Percentiles rank a stretch among this genome's conserved stretches.
Conservation (phyloP, 108 stramenopile species). For the Cylindrotheca fusiformis region DNA sequence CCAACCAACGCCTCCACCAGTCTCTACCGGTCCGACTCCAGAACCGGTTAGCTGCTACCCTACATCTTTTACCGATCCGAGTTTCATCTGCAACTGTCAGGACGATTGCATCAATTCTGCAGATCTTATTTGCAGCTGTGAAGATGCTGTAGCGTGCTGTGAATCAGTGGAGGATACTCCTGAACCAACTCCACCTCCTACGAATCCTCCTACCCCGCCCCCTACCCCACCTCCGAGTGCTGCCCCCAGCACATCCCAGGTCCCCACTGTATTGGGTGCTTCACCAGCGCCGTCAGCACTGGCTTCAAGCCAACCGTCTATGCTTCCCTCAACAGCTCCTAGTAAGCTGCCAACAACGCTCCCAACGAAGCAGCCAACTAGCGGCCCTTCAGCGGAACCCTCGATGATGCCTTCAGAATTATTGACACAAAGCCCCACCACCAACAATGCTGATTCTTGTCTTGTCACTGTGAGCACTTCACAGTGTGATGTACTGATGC, state of each 20-base stretch:
- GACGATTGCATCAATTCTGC: neutral
- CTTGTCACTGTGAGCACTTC: neutral
- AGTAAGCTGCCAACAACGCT: no score
- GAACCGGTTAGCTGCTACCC: neutral
- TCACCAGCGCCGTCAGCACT: neutral
- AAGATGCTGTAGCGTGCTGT: neutral
- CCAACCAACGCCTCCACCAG: neutral
- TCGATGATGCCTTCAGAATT: neutral
- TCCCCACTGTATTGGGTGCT: neutral
- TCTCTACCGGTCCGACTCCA: neutral
- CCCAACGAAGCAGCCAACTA: neutral
- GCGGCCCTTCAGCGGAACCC: neutral
- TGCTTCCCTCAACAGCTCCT: no score
- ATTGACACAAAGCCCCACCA: neutral
- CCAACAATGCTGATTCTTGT: neutral
- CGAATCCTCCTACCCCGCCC: conserved; percentile 1
- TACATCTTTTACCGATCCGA: neutral
- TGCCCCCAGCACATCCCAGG: no score
- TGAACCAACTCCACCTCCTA: conserved; percentile 4
- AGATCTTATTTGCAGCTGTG: neutral
- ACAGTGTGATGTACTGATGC: neutral
- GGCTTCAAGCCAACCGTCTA: no score
- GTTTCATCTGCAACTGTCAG: neutral
- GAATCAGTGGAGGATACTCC: neutral
- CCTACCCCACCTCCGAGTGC: conserved; percentile 5